Evolutionary conservation across 1,139 yeast genomes (phyloP).

Genomic region (Yamadazyma trypodendri): DNA sequence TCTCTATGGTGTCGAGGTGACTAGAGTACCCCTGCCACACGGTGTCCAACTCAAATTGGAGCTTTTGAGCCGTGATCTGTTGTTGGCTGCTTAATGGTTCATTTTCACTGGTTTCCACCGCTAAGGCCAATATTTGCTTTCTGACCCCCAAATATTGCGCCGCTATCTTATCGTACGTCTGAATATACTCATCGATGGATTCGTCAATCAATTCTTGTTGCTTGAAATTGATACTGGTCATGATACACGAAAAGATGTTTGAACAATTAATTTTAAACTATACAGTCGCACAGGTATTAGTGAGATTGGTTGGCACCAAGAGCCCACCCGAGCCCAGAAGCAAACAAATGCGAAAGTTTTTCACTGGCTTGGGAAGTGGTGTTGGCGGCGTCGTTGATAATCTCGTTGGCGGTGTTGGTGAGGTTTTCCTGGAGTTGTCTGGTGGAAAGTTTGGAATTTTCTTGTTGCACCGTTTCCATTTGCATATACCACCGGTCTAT

Average conservation of each 20-base stretch:
- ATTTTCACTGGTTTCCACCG: conserved; percentile 16
- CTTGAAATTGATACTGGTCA: conserved; percentile 26
- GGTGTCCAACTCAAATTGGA: conserved; percentile 28
- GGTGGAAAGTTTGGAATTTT: conserved; percentile 5
- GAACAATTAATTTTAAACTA: too few relatives aligned
- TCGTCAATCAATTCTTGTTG: conserved; percentile 37
- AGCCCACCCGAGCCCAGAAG: conserved; percentile 66
- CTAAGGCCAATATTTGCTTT: conserved; percentile 30
- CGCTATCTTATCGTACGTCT: conserved; percentile 34
- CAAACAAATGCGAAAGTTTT: conserved; percentile 51
- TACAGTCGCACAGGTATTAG: background rate
- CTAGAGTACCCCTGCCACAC: conserved; percentile 24
- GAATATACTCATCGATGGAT: conserved; percentile 29
- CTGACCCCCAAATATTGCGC: conserved; percentile 33
- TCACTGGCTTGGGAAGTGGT: conserved; percentile 44
- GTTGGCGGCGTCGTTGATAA: conserved; percentile 33
- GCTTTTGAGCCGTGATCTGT: conserved; percentile 18
- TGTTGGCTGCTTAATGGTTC: conserved; percentile 9
- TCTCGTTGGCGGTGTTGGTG: conserved; percentile 23
- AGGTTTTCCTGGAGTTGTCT: conserved; percentile 12
- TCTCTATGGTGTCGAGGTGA: conserved; percentile 25
- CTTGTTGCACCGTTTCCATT: conserved; percentile 9
- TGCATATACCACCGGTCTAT: conserved; percentile 23
- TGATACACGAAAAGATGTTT: background rate
- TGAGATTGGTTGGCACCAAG: conserved; percentile 49